These are phyloP conservation scores for Sanguinoderma infundibulare DNA, from an alignment of 1,284 basidiomycete species.

Conservation along the genomic window DNA sequence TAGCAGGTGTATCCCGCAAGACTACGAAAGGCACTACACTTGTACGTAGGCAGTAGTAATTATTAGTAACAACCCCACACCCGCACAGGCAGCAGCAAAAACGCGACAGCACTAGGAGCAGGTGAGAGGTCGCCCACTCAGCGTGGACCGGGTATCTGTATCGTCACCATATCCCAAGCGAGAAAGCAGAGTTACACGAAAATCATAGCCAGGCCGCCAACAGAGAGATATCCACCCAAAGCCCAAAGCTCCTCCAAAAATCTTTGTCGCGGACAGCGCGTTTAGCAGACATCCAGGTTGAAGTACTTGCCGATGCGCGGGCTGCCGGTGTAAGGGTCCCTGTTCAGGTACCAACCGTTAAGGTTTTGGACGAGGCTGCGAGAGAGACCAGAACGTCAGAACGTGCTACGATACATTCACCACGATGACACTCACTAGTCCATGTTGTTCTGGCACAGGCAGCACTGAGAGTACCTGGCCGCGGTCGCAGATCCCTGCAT, in stretches of 20 bases:
- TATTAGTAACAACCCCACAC: too few species aligned
- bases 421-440: constrained; percentile 64
- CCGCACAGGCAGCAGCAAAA: neutral
- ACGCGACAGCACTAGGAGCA: neutral
- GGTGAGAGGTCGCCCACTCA: neutral
- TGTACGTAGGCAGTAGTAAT: constrained; percentile 9
- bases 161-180: neutral
- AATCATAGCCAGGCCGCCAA: neutral
- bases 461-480: constrained; percentile 56
- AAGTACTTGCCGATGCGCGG: constrained; percentile 67
- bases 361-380: constrained; percentile 74
- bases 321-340: constrained; percentile 52
- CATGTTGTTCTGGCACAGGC: constrained; percentile 77
- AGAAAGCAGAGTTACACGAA: neutral
- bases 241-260: neutral
- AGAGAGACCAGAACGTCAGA: constrained; percentile 36
- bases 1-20: constrained; percentile 8
- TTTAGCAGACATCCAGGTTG: constrained; percentile 62
- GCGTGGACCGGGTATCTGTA: constrained; percentile 11
- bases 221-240: neutral
- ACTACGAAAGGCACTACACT: constrained; percentile 10
- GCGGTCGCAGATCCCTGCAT: constrained; percentile 60
- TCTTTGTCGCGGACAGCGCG: neutral
- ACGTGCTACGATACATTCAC: neutral
- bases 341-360: constrained; percentile 80